Base-by-base conservation (phyloP, 345 rosid species). In the Eucalyptus cloeziana region DNA sequence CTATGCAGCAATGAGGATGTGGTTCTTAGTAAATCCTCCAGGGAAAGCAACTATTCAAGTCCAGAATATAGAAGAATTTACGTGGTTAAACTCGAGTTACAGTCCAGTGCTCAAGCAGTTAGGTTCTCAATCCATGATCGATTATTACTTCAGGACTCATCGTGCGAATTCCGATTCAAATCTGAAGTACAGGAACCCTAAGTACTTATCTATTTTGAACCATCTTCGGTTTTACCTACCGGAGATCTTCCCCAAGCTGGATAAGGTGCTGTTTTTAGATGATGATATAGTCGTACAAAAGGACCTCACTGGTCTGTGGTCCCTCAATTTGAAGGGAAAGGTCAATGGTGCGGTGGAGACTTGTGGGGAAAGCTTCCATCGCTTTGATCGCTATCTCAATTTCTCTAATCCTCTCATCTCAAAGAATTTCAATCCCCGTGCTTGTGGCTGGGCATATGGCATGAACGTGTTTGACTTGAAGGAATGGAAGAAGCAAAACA, bases 401-500 rank as follows among this genome's bases (percentile, higher is more conserved):
- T 98, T 98, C 93, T 97, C 99, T 87, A 94, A 98, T 94, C 99
- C 99, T 87, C 95, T 95, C 50, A 97, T 98, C 89, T 92, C 99
- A 89, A 95, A 94, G 92, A 96, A 95, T 90, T 98, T 98, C 79
- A 94, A 97, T 71, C 97, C 99, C 17, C 98, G 89, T 88, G 98
- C 99, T 90, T 98, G 99, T 93, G 99, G 99, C 88, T 98, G 99
- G 99, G 99, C 99, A 21, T 98, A 97, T 87, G 99, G 99, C 87
- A 98, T 98, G 99, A 98, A 98, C 87, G 88, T 98, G 47, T 97
- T 98, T 91, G 99, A 98, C 93, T 93, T 98, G 93, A 92, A 93
- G 40, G 94, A 97, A 91, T 98, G 99, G 99, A 96, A 90, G 92
- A 91, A 94, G 92, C 98, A 97, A 91, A 95, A 95, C 92, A 96